These are phyloP conservation scores for Epichloe gansuensis DNA, from an alignment of 2,329 filamentous ascomycete species.

Conservation along the genomic window DNA sequence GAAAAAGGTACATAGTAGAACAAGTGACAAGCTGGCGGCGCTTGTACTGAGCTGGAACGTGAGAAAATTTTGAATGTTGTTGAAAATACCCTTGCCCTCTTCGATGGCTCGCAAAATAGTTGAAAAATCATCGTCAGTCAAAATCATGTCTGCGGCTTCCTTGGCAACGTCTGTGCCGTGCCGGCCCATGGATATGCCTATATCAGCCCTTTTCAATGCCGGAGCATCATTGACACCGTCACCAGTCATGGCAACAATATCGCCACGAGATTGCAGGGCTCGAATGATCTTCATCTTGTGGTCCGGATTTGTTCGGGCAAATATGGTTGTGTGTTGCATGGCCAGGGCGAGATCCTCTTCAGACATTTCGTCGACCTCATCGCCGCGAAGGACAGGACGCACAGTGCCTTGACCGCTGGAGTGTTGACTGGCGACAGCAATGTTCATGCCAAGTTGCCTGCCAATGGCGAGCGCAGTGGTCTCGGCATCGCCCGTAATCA, in stretches of 20 bases:
- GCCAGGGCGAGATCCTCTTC: constrained; percentile 73
- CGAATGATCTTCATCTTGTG: constrained; percentile 96
- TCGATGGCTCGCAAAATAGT: constrained; percentile 93
- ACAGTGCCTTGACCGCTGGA: constrained; percentile 45
- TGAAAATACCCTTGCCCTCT: constrained; percentile 98
- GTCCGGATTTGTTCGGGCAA: constrained; percentile 90
- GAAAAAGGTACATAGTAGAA: constrained; percentile 82
- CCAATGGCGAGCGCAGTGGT: constrained; percentile 91
- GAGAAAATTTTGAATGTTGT: constrained; percentile 98
- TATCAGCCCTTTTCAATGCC: constrained; percentile 91
- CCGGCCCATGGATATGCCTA: constrained; percentile 93
- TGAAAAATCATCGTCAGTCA: constrained; percentile 81
- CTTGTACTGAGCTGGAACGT: constrained; percentile 98
- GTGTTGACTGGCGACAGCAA: constrained; percentile 44
- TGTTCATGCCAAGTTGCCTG: constrained; percentile 85
- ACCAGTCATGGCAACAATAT: constrained; percentile 98
- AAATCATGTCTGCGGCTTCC: constrained; percentile 86
- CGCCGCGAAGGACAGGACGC: constrained; percentile 67
- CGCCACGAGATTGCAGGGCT: constrained; percentile 80
- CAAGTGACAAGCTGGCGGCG: constrained; percentile 81
- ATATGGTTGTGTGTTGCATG: constrained; percentile 83
- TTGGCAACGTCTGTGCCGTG: constrained; percentile 96
- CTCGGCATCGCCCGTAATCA: constrained; percentile 97
- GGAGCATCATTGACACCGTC: constrained; percentile 97
- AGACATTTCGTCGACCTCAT: constrained; percentile 88